Evolutionary conservation across 805 yeast species (phyloP).

Genomic region (Phaffomyces antillensis): DNA sequence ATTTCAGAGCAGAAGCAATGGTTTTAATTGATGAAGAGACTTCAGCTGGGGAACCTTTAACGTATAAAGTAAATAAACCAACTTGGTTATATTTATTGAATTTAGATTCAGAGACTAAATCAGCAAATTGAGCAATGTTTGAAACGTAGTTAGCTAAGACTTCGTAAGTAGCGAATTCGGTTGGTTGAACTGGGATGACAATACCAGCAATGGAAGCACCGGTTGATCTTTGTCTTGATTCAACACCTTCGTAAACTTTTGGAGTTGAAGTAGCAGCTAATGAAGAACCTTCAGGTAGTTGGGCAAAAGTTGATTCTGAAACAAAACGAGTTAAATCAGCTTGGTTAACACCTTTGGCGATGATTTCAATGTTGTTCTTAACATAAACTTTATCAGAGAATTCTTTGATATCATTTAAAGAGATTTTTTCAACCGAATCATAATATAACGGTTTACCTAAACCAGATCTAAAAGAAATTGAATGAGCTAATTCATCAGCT

Average conservation of each 20-base stretch:
- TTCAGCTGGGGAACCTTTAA: conserved; percentile 50
- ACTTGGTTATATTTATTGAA: conserved; percentile 68
- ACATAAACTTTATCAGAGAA: conserved; percentile 66
- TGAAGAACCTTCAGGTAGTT: conserved; percentile 55
- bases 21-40: conserved; percentile 57
- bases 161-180: conserved; percentile 59
- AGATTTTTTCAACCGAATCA: conserved; percentile 53
- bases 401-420: conserved; percentile 56
- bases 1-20: conserved; percentile 45
- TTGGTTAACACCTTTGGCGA: conserved; percentile 67
- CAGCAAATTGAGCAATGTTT: conserved; percentile 46
- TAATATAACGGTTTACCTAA: conserved; percentile 78
- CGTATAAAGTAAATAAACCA: conserved; percentile 69
- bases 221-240: conserved; percentile 55
- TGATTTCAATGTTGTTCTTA: conserved; percentile 61
- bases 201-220: conserved; percentile 70
- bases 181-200: conserved; percentile 68
- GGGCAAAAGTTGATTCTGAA: conserved; percentile 54
- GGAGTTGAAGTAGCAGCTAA: conserved; percentile 32
- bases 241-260: conserved; percentile 53
- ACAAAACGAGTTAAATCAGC: conserved; percentile 65
- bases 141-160: conserved; percentile 62
- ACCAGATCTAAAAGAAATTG: conserved; percentile 77
- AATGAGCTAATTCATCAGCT: conserved; percentile 75
- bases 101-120: conserved; percentile 44